Evolutionary conservation across 495 filamentous ascomycete genomes (phyloP).

Genomic region (Penicillium angulare): DNA sequence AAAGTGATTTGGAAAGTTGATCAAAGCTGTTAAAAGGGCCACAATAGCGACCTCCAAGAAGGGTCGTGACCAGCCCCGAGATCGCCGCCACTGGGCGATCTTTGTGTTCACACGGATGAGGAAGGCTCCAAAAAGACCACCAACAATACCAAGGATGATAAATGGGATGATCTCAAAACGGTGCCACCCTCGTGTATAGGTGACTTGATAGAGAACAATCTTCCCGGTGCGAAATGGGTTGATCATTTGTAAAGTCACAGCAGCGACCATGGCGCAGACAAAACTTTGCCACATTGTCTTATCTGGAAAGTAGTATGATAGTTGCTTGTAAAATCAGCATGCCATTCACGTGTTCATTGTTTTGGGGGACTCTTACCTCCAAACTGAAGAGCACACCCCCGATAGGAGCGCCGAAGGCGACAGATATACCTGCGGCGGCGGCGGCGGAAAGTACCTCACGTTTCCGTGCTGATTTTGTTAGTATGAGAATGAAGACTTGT

Average conservation of each 20-base stretch:
- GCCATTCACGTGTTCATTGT: not conserved
- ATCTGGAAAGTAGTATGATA: constrained; percentile 98
- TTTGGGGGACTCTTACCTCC: constrained; percentile 52
- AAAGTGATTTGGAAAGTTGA: constrained; percentile 94
- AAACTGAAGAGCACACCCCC: constrained; percentile 91
- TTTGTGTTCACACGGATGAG: constrained; percentile 95
- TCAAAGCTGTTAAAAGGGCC: constrained; percentile 74
- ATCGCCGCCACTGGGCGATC: constrained; percentile 77
- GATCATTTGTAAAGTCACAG: constrained; percentile 85
- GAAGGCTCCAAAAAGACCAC: constrained; percentile 88
- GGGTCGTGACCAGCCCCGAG: constrained; percentile 54
- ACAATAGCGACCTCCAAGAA: constrained; percentile 73
- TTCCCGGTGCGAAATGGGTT: constrained; percentile 97
- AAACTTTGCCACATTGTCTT: constrained; percentile 99
- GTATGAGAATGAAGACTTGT: not conserved
- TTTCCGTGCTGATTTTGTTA: constrained; percentile 69
- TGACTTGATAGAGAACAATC: constrained; percentile 94
- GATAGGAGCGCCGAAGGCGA: constrained; percentile 96
- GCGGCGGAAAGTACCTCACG: constrained; percentile 94
- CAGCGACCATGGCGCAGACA: constrained; percentile 97
- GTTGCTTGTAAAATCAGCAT: constrained; percentile 53
- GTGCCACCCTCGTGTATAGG: constrained; percentile 90
- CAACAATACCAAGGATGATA: constrained; percentile 79
- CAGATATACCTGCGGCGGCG: constrained; percentile 91
- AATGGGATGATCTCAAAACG: constrained; percentile 92